Evolutionary conservation across 1,284 basidiomycete genomes (phyloP).

Genomic region (Ganoderma sinense): DNA sequence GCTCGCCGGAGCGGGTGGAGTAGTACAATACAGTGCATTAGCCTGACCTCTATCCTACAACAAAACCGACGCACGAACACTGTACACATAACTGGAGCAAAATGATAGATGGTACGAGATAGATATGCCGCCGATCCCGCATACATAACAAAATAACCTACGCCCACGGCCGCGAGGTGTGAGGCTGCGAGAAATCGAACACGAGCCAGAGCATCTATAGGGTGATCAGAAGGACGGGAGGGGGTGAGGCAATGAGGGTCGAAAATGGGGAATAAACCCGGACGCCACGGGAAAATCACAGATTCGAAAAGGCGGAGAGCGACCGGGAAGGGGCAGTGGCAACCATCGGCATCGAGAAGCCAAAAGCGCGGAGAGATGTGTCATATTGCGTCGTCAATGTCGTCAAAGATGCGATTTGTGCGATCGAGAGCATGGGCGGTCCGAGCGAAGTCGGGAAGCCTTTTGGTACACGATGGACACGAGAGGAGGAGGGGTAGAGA

Average conservation of each 20-base stretch:
- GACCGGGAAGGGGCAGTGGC: neutral
- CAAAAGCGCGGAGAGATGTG: neutral
- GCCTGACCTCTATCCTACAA: conserved; percentile 18
- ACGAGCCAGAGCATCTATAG: neutral
- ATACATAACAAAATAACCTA: conserved; percentile 4
- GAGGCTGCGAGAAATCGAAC: neutral
- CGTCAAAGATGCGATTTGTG: conserved; percentile 7
- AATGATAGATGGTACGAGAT: neutral
- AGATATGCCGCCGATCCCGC: neutral
- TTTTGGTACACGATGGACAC: neutral
- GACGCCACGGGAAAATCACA: neutral
- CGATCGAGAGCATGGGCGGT: neutral
- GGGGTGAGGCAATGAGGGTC: neutral
- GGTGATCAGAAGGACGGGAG: neutral
- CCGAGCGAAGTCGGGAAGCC: neutral
- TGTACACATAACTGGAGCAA: conserved; percentile 2
- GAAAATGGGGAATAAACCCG: neutral
- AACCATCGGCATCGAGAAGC: neutral
- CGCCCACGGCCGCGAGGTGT: neutral
- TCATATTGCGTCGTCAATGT: conserved; percentile 23
- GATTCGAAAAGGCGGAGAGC: neutral
- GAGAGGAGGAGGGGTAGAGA: neutral
- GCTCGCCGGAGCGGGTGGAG: conserved; percentile 23
- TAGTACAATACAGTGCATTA: conserved; percentile 23
- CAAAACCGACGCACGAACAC: neutral